Conservation (phyloP, 2,329 filamentous ascomycete species). For the Paecilomyces sp. region DNA sequence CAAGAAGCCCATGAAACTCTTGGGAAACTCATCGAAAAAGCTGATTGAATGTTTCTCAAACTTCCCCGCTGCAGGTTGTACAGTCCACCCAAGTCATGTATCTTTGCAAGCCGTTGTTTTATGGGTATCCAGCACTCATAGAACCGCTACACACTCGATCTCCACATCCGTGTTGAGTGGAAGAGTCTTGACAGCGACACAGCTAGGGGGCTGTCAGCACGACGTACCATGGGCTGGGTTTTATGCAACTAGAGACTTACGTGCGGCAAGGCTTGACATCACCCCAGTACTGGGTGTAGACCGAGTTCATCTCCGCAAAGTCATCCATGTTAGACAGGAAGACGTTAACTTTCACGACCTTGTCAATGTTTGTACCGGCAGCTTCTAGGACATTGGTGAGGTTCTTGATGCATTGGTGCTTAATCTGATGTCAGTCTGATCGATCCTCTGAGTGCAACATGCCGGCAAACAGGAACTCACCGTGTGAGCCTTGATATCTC, state of each 20-base stretch:
- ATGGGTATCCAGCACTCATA: constrained; percentile 29
- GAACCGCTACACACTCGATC: constrained; percentile 79
- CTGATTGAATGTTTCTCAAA: background rate
- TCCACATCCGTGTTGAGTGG: constrained; percentile 82
- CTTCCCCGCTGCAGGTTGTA: background rate
- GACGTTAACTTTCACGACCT: constrained; percentile 61
- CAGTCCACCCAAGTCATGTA: background rate
- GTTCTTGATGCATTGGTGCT: constrained; percentile 53
- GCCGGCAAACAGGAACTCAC: constrained; percentile 27
- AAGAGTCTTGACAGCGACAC: constrained; percentile 81
- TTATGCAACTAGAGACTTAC: constrained; percentile 12
- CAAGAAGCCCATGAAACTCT: constrained; percentile 17
- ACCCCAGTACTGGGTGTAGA: constrained; percentile 69
- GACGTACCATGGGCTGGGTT: background rate
- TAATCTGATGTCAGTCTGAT: constrained; percentile 2
- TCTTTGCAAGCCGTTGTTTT: background rate
- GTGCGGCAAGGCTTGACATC: constrained; percentile 52
- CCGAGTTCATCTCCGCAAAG: constrained; percentile 71
- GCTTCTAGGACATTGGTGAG: constrained; percentile 53
- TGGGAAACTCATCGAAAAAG: constrained; percentile 9
- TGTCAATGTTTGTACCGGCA: constrained; percentile 51
- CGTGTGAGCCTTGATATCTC: constrained; percentile 48
- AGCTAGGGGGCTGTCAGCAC: constrained; percentile 31
- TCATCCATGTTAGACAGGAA: constrained; percentile 60
- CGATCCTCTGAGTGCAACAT: background rate